Percentiles rank a stretch among this genome's conserved stretches.
These are phyloP conservation scores for Penicillium fuscoglaucum DNA, from an alignment of 2,329 filamentous ascomycete species.

Conservation along the genomic window DNA sequence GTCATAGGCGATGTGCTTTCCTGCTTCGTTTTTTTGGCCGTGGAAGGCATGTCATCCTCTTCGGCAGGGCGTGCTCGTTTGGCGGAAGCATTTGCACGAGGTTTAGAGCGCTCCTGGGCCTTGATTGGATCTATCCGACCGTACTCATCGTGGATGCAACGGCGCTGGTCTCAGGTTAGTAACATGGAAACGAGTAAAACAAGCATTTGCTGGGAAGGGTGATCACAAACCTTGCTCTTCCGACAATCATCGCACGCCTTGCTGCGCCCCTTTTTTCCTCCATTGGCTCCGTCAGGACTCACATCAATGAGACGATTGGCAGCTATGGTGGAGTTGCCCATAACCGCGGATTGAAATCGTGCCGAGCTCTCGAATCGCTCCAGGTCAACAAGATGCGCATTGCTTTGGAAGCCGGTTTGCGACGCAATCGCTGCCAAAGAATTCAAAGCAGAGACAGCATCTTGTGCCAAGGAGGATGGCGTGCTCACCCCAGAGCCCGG, in stretches of 20 bases:
- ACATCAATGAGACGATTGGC: constrained; percentile 31
- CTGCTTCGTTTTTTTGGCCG: constrained; percentile 39
- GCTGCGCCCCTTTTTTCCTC: constrained; percentile 59
- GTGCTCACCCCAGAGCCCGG: constrained; percentile 29
- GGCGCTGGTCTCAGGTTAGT: constrained; percentile 50
- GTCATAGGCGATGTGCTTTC: constrained; percentile 33
- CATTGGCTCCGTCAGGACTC: constrained; percentile 36
- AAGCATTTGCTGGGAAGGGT: background rate
- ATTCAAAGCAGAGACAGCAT: constrained; percentile 42
- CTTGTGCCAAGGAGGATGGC: constrained; percentile 38
- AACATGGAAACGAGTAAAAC: constrained; percentile 10
- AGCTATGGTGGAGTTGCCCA: constrained; percentile 30
- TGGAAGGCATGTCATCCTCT: constrained; percentile 30
- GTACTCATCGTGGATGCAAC: constrained; percentile 66
- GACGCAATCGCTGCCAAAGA: constrained; percentile 42
- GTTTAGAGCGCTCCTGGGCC: constrained; percentile 61
- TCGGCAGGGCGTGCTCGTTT: constrained; percentile 55
- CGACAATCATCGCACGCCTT: constrained; percentile 67
- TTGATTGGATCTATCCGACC: constrained; percentile 65
- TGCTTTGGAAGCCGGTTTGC: constrained; percentile 35
- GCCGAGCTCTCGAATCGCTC: constrained; percentile 33
- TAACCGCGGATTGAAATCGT: constrained; percentile 27
- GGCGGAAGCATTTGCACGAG: constrained; percentile 56
- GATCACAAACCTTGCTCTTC: constrained; percentile 62
- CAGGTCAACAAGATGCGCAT: constrained; percentile 24